phyloP scores from a whole-genome alignment of 2,329 filamentous ascomycete genomes.

The Aspergillus uvarum region DNA sequence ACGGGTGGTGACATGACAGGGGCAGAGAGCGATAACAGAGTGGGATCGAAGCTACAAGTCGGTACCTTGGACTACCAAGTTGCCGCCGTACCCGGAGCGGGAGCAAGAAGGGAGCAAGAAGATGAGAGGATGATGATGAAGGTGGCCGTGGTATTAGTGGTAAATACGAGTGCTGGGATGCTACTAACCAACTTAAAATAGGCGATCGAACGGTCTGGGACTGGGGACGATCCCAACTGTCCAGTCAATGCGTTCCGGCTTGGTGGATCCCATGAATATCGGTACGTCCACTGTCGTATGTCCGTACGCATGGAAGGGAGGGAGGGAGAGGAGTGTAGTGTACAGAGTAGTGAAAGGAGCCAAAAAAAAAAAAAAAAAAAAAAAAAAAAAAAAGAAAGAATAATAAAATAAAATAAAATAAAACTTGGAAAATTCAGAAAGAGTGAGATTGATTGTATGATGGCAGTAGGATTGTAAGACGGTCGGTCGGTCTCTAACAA shows the following conservation, averaged over 20 bases:
- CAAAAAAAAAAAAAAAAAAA: no score
- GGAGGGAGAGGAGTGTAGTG: neutral
- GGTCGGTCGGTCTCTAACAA: neutral
- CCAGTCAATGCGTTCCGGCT: slow-evolving; percentile 20
- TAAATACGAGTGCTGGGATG: slow-evolving; percentile 15
- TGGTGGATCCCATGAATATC: slow-evolving; percentile 7
- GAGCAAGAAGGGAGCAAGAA: slow-evolving; percentile 5
- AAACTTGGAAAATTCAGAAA: no score
- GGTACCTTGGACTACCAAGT: slow-evolving; percentile 1
- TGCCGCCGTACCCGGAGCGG: slow-evolving; percentile 23
- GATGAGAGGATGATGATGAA: slow-evolving; percentile 10
- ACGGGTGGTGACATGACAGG: neutral
- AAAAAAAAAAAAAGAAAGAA: neutral
- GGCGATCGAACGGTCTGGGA: slow-evolving; percentile 30
- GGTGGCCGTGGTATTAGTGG: slow-evolving; percentile 16
- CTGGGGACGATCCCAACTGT: slow-evolving; percentile 21
- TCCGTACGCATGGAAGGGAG: slow-evolving; percentile 4
- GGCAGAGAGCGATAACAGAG: neutral
- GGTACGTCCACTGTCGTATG: slow-evolving; percentile 6
- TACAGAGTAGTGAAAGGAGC: no score
- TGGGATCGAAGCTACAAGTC: slow-evolving; percentile 5
- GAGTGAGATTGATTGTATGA: slow-evolving; percentile 7
- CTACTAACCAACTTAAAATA: slow-evolving; percentile 24
- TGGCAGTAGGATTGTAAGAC: neutral
- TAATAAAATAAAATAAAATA: no score